Base-by-base conservation (phyloP, 2,329 filamentous ascomycete species). In the Grosmannia serpens region DNA sequence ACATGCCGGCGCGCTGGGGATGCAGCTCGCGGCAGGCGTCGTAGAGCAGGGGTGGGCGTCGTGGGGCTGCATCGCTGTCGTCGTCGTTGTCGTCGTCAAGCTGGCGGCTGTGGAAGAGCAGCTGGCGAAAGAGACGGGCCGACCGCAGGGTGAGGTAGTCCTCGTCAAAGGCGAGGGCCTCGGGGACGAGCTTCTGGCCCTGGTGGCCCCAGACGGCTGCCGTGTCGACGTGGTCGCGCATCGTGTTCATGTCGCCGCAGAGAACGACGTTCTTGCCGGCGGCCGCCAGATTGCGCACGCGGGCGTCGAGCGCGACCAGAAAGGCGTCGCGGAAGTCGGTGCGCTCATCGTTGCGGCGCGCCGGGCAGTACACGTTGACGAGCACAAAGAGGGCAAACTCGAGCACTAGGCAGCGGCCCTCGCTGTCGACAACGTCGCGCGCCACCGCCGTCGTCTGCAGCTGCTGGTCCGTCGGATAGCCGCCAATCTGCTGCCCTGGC, bases 341-440 rank as follows among this genome's bases (percentile, higher is more conserved):
- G 29, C 94, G 82, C 3, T 83, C 59, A 61, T 94, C 89, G 65
- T 96, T 91, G 60, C 91, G 85, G 66, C 88, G 91, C 26, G 92
- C 94, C 13, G 94, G 94, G 65, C 88, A 89, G 72, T 99, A 97
- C 2, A 95, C 86, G 4, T 92, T 94, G 55, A 99, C 82, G 20
- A 99, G 80, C 5, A 99, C 90, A 69, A 99, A 97, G 3, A 90
- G 91, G 0, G 91, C 89, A 65, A 99, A 97, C 68, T 97, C 94
- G 4, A 99, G 78, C 50, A 96, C 79, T 9, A 97, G 84, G 65
- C 91, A 96, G 53, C 94, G 86, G 0, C 94, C 94, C 75, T 99
- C 94, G 0, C 89, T 88, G 69, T 99, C 94, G 9, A 97, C 81
- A 0, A 79, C 79, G 2, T 79, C 76, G 49, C 89, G 84, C 66